Conservation (phyloP, 331 rosid genomes). For the Pyracantha coccinea region DNA sequence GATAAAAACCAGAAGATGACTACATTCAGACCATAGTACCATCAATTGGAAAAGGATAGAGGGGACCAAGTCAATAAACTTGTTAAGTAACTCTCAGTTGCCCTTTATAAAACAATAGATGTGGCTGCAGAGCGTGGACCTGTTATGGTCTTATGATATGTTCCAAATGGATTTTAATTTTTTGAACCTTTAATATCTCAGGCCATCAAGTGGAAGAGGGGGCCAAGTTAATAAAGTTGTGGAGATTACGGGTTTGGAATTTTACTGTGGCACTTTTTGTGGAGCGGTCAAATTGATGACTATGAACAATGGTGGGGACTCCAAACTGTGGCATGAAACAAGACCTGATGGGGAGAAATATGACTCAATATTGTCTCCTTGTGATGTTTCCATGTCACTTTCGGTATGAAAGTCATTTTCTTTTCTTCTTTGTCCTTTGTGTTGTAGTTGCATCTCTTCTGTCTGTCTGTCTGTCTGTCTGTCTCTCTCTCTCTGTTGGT, state of each 20-base stretch:
- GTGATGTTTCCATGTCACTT: slow-evolving; percentile 65
- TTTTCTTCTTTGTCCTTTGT: neutral
- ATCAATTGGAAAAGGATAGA: neutral
- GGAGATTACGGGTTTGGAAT: slow-evolving; percentile 68
- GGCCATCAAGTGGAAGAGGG: slow-evolving; percentile 46
- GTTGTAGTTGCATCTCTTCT: neutral
- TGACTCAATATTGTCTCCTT: slow-evolving; percentile 69
- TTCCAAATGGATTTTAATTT: slow-evolving; percentile 7
- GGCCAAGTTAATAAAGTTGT: slow-evolving; percentile 64
- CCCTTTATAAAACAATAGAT: neutral
- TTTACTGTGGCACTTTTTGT: slow-evolving; percentile 55
- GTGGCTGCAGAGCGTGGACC: neutral
- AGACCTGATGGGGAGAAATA: slow-evolving; percentile 26
- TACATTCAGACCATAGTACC: neutral
- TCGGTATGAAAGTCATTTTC: slow-evolving; percentile 41
- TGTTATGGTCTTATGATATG: neutral
- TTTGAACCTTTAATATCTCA: slow-evolving; percentile 25
- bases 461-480: neutral
- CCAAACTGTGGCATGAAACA: slow-evolving; percentile 13
- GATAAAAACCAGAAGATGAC: neutral
- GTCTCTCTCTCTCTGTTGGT: neutral
- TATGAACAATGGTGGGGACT: slow-evolving; percentile 28
- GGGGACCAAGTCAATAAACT: no score
- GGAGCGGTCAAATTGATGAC: slow-evolving; percentile 34
- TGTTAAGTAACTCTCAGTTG: neutral